Conservation (phyloP, 371 early-diverging fungal genomes). For the Choanephora cucurbitarum region DNA sequence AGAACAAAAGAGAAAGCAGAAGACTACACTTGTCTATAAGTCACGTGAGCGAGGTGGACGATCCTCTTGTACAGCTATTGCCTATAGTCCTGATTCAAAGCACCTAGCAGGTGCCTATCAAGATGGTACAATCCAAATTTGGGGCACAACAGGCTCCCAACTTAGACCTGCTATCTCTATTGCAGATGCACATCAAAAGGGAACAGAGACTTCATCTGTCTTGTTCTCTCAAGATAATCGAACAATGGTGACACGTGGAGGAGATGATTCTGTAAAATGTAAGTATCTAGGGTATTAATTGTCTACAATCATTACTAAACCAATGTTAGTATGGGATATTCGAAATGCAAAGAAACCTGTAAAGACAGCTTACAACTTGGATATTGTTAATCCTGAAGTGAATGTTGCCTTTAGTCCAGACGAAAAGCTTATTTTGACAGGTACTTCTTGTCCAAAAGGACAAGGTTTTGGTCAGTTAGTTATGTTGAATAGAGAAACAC, state of each 20-base stretch:
- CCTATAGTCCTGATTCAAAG: constrained; percentile 71
- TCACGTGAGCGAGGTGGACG: constrained; percentile 76
- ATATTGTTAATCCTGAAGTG: constrained; percentile 76
- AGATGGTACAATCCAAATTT: constrained; percentile 69
- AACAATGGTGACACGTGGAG: constrained; percentile 75
- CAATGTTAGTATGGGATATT: constrained; percentile 83
- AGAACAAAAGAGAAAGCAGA: constrained; percentile 70
- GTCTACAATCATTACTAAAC: background rate
- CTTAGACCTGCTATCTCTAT: constrained; percentile 54
- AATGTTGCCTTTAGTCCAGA: constrained; percentile 90
- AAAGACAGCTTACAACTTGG: constrained; percentile 56
- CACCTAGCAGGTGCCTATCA: constrained; percentile 66
- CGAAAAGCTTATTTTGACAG: constrained; percentile 71
- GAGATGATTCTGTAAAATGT: constrained; percentile 88
- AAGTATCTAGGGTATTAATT: constrained; percentile 15
- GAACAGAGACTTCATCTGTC: constrained; percentile 71
- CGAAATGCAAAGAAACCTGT: constrained; percentile 75
- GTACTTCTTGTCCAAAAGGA: constrained; percentile 71
- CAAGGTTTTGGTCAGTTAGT: constrained; percentile 70
- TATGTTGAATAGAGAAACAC: constrained; percentile 69
- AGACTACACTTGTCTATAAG: constrained; percentile 76
- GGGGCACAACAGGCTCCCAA: constrained; percentile 58
- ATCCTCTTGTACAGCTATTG: constrained; percentile 63
- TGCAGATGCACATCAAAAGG: constrained; percentile 69
- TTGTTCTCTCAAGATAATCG: constrained; percentile 67